These are phyloP conservation scores for Paramecium caudatum DNA, from an alignment of 73 alveolate species.

Conservation along the genomic window DNA sequence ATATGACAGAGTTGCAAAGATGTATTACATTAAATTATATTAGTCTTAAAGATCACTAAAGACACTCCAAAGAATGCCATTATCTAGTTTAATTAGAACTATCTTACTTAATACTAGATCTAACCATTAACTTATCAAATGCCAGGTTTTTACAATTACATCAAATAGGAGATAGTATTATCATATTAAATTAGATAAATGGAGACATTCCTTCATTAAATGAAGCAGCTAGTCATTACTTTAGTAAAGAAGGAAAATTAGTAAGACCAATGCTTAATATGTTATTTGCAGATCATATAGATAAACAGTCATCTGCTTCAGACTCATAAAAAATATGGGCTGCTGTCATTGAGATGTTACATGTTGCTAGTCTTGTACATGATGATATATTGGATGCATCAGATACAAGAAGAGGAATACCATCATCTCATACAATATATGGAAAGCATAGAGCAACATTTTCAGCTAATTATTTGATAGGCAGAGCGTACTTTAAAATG, in stretches of 20 bases:
- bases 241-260: slow-evolving; percentile 73
- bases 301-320: background rate
- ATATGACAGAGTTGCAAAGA: background rate
- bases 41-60: background rate
- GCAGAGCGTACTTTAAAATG: slow-evolving; percentile 62
- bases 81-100: background rate
- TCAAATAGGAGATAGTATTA: slow-evolving; percentile 2
- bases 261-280: slow-evolving; percentile 73
- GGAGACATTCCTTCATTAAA: slow-evolving; percentile 57
- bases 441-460: slow-evolving; percentile 66
- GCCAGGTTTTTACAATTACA: slow-evolving; percentile 40
- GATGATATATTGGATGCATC: slow-evolving; percentile 74
- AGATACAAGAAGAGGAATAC: slow-evolving; percentile 65
- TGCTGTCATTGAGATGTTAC: slow-evolving; percentile 71
- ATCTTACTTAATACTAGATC: background rate
- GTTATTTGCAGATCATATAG: slow-evolving; percentile 5
- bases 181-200: background rate
- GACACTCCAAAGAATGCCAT: background rate
- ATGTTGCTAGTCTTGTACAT: slow-evolving; percentile 72
- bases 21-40: background rate
- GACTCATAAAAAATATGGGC: slow-evolving; percentile 70
- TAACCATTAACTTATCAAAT: background rate
- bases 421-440: slow-evolving; percentile 59
- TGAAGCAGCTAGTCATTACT: slow-evolving; percentile 67
- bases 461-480: slow-evolving; percentile 58